Percentiles rank a stretch among this genome's conserved stretches.
Evolutionary conservation across 805 yeast species (phyloP).

Genomic region (Candida pini): DNA sequence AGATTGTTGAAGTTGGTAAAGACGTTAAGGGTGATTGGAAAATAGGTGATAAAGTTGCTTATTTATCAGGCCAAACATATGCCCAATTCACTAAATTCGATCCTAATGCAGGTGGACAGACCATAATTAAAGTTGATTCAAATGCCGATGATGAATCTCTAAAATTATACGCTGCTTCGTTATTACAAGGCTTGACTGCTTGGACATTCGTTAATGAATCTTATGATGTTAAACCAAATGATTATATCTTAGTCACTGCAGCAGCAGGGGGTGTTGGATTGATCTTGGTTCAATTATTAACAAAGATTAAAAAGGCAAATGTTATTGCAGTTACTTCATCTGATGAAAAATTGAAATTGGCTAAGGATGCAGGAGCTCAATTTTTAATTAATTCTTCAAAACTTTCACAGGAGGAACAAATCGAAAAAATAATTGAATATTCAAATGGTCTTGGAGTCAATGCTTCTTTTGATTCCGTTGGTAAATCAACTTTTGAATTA

Average conservation of each 20-base stretch:
- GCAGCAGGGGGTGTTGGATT: constrained; percentile 96
- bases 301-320: constrained; percentile 56
- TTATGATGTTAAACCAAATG: constrained; percentile 61
- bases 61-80: constrained; percentile 47
- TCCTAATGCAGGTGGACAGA: constrained; percentile 16
- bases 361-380: constrained; percentile 74
- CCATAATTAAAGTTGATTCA: constrained; percentile 44
- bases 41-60: constrained; percentile 71
- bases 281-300: constrained; percentile 58
- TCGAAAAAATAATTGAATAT: constrained; percentile 47
- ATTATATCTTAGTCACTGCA: constrained; percentile 74
- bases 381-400: constrained; percentile 46
- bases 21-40: constrained; percentile 41
- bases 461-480: constrained; percentile 69
- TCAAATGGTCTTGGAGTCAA: constrained; percentile 65
- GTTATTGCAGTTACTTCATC: constrained; percentile 84
- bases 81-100: constrained; percentile 64
- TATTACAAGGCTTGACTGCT: constrained; percentile 77
- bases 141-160: constrained; percentile 42
- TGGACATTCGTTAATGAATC: constrained; percentile 64
- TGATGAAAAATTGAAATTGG: constrained; percentile 61
- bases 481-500: constrained; percentile 67
- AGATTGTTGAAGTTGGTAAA: constrained; percentile 57
- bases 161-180: constrained; percentile 52
- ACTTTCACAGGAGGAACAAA: constrained; percentile 44